Evolutionary conservation across 371 early-diverging fungal genomes (phyloP), one percentile per base, ranked within the genome.

Genomic region (Quaeritorhiza haematococci): DNA sequence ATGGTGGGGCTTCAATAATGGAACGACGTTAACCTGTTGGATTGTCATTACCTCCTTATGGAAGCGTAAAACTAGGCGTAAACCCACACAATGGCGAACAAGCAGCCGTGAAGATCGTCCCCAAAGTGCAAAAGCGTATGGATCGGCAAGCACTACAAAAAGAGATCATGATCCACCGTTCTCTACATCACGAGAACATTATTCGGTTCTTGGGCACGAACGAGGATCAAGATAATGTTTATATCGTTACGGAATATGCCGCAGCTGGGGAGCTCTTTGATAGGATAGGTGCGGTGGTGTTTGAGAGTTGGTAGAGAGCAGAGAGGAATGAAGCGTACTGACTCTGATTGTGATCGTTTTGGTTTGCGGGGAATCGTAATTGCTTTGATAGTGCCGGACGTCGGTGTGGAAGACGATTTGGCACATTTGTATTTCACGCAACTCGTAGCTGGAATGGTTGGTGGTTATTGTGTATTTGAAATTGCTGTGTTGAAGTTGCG

Each of bases 351-450:
- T n/a, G n/a, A n/a, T n/a, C n/a, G 19, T 21, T 38, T 51, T 34
- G n/a, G 29, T 32, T 6, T 51, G 52, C 7, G 58, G 7, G 21
- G 21, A 21, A 17, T 51, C 58, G n/a, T n/a, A n/a, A n/a, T 28
- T 28, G 3, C 6, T 15, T 19, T 21, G 6, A 3, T 76, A 76
- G 86, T 75, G 30, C 84, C 86, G 0, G 87, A 84, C 69, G 72
- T 79, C 5, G 91, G 91, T 3, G 60, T 90, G n/a, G 78, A 75
- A n/a, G 79, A 83, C 48, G 71, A 75, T 17, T 50, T 90, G 7
- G 83, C 84, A 0, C 88, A 88, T 60, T 71, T 87, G 48, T 88
- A 86, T 67, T 85, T 87, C 59, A 53, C 65, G 42, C 89, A 90
- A 56, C 66, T 88, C 29, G 63, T 88, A 7, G 69, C 74, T 15